These are phyloP conservation scores for Ustilago vetiveriae DNA, from an alignment of 1,284 basidiomycete genomes.

Conservation along the genomic window DNA sequence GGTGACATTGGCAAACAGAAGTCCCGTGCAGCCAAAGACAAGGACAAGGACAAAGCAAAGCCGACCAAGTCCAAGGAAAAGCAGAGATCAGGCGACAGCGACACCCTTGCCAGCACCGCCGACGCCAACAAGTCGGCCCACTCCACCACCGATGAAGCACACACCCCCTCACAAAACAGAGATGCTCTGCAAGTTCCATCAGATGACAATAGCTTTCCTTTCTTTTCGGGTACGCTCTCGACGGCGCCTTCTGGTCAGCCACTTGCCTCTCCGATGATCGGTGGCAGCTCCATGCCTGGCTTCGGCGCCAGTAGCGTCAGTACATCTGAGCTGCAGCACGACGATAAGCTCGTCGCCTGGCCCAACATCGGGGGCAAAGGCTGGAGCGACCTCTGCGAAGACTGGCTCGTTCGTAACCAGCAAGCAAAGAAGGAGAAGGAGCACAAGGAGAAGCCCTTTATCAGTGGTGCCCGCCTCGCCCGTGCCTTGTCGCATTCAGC, in stretches of 20 bases:
- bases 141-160: slow-evolving; percentile 9
- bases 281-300: slow-evolving; percentile 27
- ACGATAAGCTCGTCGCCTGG: slow-evolving; percentile 24
- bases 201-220: slow-evolving; percentile 24
- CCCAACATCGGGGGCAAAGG: slow-evolving; percentile 54
- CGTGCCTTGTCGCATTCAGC: slow-evolving; percentile 31
- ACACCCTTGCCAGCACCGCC: neutral
- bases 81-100: slow-evolving; percentile 36
- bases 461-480: slow-evolving; percentile 38
- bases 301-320: slow-evolving; percentile 10
- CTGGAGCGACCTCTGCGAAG: slow-evolving; percentile 68
- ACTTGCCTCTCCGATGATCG: slow-evolving; percentile 39
- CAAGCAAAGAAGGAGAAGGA: slow-evolving; percentile 27
- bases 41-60: slow-evolving; percentile 42
- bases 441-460: slow-evolving; percentile 27
- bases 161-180: neutral
- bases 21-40: slow-evolving; percentile 39
- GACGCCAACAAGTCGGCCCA: slow-evolving; percentile 5
- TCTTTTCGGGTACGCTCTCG: slow-evolving; percentile 18
- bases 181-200: slow-evolving; percentile 5
- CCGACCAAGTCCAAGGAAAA: slow-evolving; percentile 42
- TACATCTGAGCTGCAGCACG: slow-evolving; percentile 5
- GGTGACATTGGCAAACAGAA: slow-evolving; percentile 51
- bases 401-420: slow-evolving; percentile 66
- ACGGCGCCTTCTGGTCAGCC: slow-evolving; percentile 22